Evolutionary conservation across 2,329 filamentous ascomycete species (phyloP).

Genomic region (Neofusicoccum kwambonambiense): DNA sequence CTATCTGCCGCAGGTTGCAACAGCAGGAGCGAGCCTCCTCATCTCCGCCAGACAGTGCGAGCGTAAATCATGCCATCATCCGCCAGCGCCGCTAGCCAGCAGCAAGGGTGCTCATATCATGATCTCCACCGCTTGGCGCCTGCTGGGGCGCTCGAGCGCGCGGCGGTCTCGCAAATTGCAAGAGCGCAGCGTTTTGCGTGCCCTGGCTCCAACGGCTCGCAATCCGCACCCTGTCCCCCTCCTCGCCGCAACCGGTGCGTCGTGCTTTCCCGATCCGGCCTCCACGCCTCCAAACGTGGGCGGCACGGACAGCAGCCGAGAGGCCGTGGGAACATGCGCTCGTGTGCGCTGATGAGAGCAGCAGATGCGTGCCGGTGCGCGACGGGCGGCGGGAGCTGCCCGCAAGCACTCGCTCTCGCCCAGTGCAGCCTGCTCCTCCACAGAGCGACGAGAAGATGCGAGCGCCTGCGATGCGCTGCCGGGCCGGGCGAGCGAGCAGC

Average conservation of each 20-base stretch:
- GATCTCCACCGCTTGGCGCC: conserved; percentile 6
- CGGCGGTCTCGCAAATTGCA: conserved; percentile 4
- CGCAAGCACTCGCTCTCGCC: neutral
- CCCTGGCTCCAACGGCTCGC: conserved; percentile 5
- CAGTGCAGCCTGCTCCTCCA: neutral
- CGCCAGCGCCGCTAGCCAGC: neutral
- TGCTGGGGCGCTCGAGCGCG: conserved; percentile 1
- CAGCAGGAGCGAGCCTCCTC: conserved; percentile 10
- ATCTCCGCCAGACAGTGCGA: conserved; percentile 5
- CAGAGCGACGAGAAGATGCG: no score
- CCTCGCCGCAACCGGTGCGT: conserved; percentile 10
- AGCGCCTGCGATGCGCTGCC: no score
- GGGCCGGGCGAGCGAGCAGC: neutral
- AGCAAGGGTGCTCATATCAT: conserved; percentile 6
- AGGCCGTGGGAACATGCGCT: neutral
- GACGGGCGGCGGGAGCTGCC: neutral
- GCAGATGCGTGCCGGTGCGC: neutral
- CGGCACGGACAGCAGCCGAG: neutral
- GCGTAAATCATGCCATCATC: neutral
- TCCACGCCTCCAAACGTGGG: neutral
- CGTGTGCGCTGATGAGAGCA: conserved; percentile 5
- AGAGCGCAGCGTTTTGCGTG: neutral
- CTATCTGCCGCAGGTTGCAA: conserved; percentile 9
- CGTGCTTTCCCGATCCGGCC: conserved; percentile 8
- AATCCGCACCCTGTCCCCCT: conserved; percentile 4